phyloP scores from a whole-genome alignment of 2,329 filamentous ascomycete species.

The Aspergillus alliaceus region DNA sequence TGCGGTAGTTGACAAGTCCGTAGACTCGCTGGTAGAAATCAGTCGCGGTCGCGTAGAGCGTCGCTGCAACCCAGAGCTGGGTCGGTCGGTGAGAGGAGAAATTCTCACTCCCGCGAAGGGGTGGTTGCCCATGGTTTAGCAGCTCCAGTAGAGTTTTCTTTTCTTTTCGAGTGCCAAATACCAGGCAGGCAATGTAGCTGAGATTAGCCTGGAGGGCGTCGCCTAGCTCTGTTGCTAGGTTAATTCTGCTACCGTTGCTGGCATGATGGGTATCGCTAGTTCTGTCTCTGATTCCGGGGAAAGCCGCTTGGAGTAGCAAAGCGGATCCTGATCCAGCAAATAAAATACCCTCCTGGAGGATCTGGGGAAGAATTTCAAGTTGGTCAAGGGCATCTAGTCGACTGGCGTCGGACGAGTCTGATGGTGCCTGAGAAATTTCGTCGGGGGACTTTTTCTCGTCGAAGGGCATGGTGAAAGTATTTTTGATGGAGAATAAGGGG shows the following conservation, averaged over 20 bases:
- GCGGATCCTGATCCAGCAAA: conserved; percentile 36
- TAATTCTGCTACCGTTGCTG: conserved; percentile 12
- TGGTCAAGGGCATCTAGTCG: conserved; percentile 31
- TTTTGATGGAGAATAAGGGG: background rate
- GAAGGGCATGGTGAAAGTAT: background rate
- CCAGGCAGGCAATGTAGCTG: conserved; percentile 35
- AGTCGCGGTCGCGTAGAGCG: conserved; percentile 36
- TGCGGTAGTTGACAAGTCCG: conserved; percentile 30
- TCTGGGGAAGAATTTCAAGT: conserved; percentile 35
- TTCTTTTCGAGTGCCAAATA: conserved; percentile 32
- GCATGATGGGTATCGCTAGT: conserved; percentile 18
- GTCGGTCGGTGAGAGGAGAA: conserved; percentile 22
- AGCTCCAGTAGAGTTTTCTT: conserved; percentile 29
- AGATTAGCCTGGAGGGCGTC: conserved; percentile 31
- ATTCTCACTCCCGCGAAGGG: conserved; percentile 20
- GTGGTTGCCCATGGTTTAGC: conserved; percentile 22
- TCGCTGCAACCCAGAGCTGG: conserved; percentile 36
- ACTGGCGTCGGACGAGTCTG: conserved; percentile 16
- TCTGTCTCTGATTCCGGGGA: conserved; percentile 19
- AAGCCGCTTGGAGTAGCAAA: conserved; percentile 35
- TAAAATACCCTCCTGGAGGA: conserved; percentile 36
- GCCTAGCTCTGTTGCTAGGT: conserved; percentile 30
- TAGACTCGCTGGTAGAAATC: conserved; percentile 40
- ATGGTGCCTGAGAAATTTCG: conserved; percentile 12
- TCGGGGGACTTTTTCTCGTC: conserved; percentile 9